Evolutionary conservation across 768 basidiomycete species (phyloP).

Genomic region (Grammothele lineata): DNA sequence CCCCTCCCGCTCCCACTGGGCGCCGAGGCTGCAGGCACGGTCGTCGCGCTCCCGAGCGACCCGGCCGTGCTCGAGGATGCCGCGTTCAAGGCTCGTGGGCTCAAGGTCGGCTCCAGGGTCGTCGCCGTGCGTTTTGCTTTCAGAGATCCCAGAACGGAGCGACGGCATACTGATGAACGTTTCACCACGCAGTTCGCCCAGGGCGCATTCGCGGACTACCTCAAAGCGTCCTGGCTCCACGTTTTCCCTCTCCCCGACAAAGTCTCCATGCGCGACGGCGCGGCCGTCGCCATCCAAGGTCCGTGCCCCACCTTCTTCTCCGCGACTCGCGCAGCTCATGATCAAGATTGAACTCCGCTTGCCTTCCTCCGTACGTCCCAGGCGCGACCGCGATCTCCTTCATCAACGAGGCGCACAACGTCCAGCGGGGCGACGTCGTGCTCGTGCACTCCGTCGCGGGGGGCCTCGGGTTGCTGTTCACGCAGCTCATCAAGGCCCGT

Average conservation of each 20-base stretch:
- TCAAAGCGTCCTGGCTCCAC: slow-evolving; percentile 55
- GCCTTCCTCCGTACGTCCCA: no score
- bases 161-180: neutral
- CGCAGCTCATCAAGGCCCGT: slow-evolving; percentile 60
- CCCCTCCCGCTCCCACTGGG: no score
- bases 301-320: neutral
- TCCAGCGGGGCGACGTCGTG: slow-evolving; percentile 73
- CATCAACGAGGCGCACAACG: slow-evolving; percentile 79
- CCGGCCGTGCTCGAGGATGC: slow-evolving; percentile 50
- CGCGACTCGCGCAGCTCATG: neutral
- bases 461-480: slow-evolving; percentile 68
- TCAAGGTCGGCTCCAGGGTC: slow-evolving; percentile 63
- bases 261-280: slow-evolving; percentile 55
- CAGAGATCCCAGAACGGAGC: no score
- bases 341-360: neutral
- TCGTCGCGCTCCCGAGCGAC: slow-evolving; percentile 73
- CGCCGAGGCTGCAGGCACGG: slow-evolving; percentile 70
- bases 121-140: slow-evolving; percentile 53
- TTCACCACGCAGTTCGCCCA: slow-evolving; percentile 6
- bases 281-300: slow-evolving; percentile 57
- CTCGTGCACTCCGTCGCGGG: slow-evolving; percentile 90
- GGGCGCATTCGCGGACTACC: slow-evolving; percentile 66
- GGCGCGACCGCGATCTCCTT: slow-evolving; percentile 74
- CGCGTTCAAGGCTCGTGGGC: slow-evolving; percentile 60
- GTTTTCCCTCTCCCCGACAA: slow-evolving; percentile 58